These are phyloP conservation scores for Berberis thunbergii DNA, from an alignment of 164 flowering plant species.

Conservation along the genomic window DNA sequence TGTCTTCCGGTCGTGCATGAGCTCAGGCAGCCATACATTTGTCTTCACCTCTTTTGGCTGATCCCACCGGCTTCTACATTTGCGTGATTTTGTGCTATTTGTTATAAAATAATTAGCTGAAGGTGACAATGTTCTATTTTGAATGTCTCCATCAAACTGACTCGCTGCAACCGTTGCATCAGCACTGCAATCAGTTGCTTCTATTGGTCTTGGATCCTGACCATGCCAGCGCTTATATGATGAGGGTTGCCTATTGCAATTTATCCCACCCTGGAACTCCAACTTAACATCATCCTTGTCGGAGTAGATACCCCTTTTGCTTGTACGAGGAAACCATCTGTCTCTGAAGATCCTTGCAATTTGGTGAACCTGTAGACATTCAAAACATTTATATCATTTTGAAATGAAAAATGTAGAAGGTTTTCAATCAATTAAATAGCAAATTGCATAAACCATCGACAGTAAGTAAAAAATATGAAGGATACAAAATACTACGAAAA, in stretches of 20 bases:
- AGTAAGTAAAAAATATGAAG: no score
- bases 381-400: background rate
- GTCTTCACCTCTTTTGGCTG: conserved; percentile 31
- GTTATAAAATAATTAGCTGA: conserved; percentile 6
- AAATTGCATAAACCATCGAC: background rate
- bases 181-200: conserved; percentile 21
- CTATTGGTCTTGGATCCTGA: conserved; percentile 27
- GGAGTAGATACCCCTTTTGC: conserved; percentile 28
- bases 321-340: conserved; percentile 52
- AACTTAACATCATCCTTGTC: conserved; percentile 39
- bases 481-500: no score
- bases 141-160: conserved; percentile 13
- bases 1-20: conserved; percentile 20
- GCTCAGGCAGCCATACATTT: conserved; percentile 8
- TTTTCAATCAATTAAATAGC: no score
- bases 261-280: conserved; percentile 29
- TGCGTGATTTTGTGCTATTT: conserved; percentile 36
- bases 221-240: conserved; percentile 31
- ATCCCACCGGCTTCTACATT: conserved; percentile 96
- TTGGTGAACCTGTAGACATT: conserved; percentile 61
- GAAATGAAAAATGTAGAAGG: background rate
- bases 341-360: conserved; percentile 77
- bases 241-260: conserved; percentile 20
- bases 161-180: conserved; percentile 12
- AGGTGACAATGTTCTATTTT: conserved; percentile 19